Base-by-base conservation (phyloP, 2,329 filamentous ascomycete species). In the Teratosphaeria viscida region DNA sequence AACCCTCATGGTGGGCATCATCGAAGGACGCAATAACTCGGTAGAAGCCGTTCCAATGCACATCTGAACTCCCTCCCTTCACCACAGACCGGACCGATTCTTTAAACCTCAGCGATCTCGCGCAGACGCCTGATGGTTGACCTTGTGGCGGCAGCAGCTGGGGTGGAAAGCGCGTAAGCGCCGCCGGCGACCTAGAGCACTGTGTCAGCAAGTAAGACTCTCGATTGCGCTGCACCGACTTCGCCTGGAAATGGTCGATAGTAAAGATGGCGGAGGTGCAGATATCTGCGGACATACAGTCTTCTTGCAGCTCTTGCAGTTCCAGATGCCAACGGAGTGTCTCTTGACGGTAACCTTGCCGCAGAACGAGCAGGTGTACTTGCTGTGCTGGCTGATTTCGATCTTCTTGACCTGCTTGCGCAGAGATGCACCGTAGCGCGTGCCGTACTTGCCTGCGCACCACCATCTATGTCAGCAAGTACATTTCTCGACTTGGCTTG, bases 391-490 rank as follows among this genome's bases (percentile, higher is more conserved):
- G 74, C 90, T 89, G 79, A 97, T 89, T 88, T 97, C 94, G 88
- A 96, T 96, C 89, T 96, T 96, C 90, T 97, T 97, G 77, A 94
- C 88, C 92, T 90, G 92, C 86, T 97, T 97, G 82, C 92, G 90
- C 81, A 97, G 90, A 75, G 94, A 97, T 78, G 94, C 92, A 92
- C 92, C 94, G 81, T 95, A 95, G 87, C 91, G 90, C 77, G 88
- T 92, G 85, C 92, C 92, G 82, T 96, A 96, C 87, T 96, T 59
- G 57, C 57, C 57, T 59, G n/a, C 14, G 39, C 27, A 37, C 32
- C 27, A 43, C 32, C 32, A 16, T 11, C 14, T 47, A 16, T 14
- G 55, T 39, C 32, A 43, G 29, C 26, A 37, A 56, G 26, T 32
- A 5, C 12, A 12, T 19, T 43, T 32, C 23, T 16, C 16, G 55